These are phyloP conservation scores for Agroathelia rolfsii DNA, from an alignment of 1,284 basidiomycete genomes.

Conservation along the genomic window DNA sequence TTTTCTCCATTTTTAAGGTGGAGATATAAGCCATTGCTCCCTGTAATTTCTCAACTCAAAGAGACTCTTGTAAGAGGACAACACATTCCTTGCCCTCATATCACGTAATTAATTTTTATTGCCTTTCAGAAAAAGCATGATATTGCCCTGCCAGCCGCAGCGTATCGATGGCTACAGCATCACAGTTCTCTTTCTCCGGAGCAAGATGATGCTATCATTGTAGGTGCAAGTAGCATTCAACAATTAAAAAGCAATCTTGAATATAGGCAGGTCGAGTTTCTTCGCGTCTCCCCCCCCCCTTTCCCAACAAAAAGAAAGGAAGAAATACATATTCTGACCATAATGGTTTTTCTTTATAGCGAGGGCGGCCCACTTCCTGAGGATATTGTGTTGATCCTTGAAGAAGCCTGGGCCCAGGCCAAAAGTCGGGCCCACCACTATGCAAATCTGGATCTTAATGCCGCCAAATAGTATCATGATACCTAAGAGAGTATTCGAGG, in stretches of 20 bases:
- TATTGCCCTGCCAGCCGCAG: slow-evolving; percentile 11
- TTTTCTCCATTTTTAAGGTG: no score
- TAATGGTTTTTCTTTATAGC: no score
- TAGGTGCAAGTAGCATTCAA: slow-evolving; percentile 19
- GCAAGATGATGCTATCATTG: slow-evolving; percentile 21
- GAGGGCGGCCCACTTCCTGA: slow-evolving; percentile 20
- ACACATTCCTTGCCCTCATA: no score
- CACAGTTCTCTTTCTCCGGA: slow-evolving; percentile 20
- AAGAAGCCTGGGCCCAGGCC: slow-evolving; percentile 16
- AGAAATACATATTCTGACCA: slow-evolving; percentile 15
- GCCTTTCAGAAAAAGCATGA: slow-evolving; percentile 10
- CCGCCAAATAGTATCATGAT: no score
- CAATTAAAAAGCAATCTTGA: slow-evolving; percentile 19
- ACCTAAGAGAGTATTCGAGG: no score
- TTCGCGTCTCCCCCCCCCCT: background rate
- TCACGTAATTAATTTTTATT: no score
- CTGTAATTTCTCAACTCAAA: no score
- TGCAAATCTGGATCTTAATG: slow-evolving; percentile 12
- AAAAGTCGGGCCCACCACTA: slow-evolving; percentile 10
- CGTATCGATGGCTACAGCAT: slow-evolving; percentile 24
- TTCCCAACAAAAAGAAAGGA: slow-evolving; percentile 4
- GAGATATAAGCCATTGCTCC: no score
- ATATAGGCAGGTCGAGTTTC: slow-evolving; percentile 11
- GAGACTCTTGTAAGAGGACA: no score
- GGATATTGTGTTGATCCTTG: slow-evolving; percentile 14